These are phyloP conservation scores for Teratosphaeria gauchensis DNA, from an alignment of 2,329 filamentous ascomycete genomes.

Conservation along the genomic window DNA sequence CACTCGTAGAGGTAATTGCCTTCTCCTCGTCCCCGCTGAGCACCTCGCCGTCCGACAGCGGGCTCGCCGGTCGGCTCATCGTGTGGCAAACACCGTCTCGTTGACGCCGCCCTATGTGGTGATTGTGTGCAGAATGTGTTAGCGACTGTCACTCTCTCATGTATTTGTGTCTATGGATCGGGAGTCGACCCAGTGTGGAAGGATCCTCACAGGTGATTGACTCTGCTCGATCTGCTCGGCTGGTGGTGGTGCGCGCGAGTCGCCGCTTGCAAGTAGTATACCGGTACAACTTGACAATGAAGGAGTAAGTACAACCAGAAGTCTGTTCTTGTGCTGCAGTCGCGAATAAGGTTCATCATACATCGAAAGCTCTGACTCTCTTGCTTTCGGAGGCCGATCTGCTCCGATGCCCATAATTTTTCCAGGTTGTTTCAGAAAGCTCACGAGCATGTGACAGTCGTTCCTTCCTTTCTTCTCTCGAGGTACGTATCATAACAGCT, in stretches of 20 bases:
- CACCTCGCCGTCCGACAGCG: conserved; percentile 82
- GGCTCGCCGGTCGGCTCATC: conserved; percentile 48
- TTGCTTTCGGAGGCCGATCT: background rate
- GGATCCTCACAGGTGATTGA: conserved; percentile 3
- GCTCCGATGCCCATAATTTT: background rate
- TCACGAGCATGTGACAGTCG: background rate
- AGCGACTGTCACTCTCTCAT: conserved; percentile 13
- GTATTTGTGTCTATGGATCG: conserved; percentile 7
- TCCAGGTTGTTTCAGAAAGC: background rate
- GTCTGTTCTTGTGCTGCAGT: background rate
- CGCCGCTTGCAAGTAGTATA: background rate
- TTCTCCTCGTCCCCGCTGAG: conserved; percentile 59
- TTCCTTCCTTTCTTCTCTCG: background rate
- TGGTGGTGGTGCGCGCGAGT: background rate
- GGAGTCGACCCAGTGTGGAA: conserved; percentile 18
- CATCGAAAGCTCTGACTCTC: background rate
- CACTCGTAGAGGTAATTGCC: conserved; percentile 70
- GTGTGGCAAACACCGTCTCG: conserved; percentile 10
- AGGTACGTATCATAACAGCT: background rate
- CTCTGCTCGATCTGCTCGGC: background rate
- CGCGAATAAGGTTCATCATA: background rate
- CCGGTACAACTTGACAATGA: background rate
- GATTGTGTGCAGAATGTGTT: conserved; percentile 15
- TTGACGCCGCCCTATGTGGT: conserved; percentile 14
- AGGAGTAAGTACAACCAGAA: background rate